phyloP scores from a whole-genome alignment of 208 protist genomes.

The Entamoeba histolytica region DNA sequence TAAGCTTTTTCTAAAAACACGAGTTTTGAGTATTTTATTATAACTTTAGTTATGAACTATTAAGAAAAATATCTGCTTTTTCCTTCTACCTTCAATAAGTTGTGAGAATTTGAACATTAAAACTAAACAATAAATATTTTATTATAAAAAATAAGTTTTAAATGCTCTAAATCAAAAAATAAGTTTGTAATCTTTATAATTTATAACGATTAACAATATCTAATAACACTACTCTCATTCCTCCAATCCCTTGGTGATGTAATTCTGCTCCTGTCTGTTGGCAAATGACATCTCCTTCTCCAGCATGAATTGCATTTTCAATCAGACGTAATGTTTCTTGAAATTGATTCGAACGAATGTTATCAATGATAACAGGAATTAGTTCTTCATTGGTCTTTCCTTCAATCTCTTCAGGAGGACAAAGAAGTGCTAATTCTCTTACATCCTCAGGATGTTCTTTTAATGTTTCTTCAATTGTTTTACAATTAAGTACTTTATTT shows the following conservation, averaged over 20 bases:
- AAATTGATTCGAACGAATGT: not conserved
- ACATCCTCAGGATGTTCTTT: not conserved
- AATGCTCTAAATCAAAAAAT: too few relatives aligned
- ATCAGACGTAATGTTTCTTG: not conserved
- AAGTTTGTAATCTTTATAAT: not conserved
- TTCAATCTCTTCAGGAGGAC: not conserved
- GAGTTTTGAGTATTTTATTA: too few relatives aligned
- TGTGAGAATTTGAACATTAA: too few relatives aligned
- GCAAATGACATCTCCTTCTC: not conserved
- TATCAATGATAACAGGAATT: not conserved
- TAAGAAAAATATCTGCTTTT: too few relatives aligned
- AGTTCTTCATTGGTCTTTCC: not conserved
- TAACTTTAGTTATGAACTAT: too few relatives aligned
- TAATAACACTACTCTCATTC: not conserved
- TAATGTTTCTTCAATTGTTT: not conserved
- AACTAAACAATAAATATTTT: too few relatives aligned
- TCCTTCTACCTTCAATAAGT: too few relatives aligned
- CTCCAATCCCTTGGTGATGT: not conserved
- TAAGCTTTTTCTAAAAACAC: too few relatives aligned
- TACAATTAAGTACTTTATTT: not conserved
- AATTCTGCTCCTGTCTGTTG: not conserved
- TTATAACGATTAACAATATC: not conserved
- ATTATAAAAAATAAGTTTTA: too few relatives aligned
- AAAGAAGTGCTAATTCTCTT: not conserved
- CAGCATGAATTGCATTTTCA: not conserved